Percentiles rank a stretch among this genome's conserved stretches.
These are phyloP conservation scores for Tilletiopsis washingtonensis DNA, from an alignment of 1,284 basidiomycete species.

Conservation along the genomic window DNA sequence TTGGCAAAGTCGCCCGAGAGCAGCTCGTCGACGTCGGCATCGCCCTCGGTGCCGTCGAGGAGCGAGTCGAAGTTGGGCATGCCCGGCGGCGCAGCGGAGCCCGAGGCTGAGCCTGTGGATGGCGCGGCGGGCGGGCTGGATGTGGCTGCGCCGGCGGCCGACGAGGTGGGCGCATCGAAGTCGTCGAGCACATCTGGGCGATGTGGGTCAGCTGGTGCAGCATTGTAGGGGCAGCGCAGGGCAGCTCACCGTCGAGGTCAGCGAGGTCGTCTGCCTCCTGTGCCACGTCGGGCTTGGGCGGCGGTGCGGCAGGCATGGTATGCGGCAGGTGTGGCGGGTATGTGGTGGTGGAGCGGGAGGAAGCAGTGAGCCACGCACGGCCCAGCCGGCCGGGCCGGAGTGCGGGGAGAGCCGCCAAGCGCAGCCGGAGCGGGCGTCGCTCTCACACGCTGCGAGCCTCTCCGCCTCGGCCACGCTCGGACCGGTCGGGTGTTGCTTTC, in stretches of 20 bases:
- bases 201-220: background rate
- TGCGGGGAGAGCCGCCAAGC: no score
- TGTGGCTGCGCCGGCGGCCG: constrained; percentile 22
- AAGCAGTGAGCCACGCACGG: no score
- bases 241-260: constrained; percentile 38
- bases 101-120: background rate
- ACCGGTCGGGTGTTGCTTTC: no score
- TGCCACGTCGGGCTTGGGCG: background rate
- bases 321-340: background rate
- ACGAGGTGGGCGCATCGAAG: constrained; percentile 35
- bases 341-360: no score
- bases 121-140: constrained; percentile 24
- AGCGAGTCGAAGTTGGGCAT: background rate
- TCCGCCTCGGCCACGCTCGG: no score
- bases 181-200: constrained; percentile 57
- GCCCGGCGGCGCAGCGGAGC: background rate
- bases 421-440: no score
- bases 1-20: constrained; percentile 56
- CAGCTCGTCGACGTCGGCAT: constrained; percentile 41
- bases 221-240: background rate
- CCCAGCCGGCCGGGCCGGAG: no score
- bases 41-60: constrained; percentile 7
- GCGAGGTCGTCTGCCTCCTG: constrained; percentile 34
- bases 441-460: no score
- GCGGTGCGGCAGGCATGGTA: background rate